phyloP scores from a whole-genome alignment of 2,329 filamentous ascomycete genomes.

The Trichoderma oligosporum region DNA sequence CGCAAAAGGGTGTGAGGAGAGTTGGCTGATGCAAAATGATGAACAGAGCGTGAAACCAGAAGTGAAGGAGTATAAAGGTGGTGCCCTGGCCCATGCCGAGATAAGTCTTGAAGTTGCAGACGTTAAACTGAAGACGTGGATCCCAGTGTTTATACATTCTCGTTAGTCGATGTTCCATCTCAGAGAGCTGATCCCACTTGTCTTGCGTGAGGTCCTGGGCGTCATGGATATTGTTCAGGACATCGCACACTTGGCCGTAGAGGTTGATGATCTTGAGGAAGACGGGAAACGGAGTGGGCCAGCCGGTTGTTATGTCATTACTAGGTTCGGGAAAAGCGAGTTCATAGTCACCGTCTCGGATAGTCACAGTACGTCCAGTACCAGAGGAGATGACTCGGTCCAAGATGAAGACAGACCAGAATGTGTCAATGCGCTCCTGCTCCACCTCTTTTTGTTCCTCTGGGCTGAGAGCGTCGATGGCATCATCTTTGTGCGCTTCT shows the following conservation, averaged over 20 bases:
- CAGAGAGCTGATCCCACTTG: conserved; percentile 64
- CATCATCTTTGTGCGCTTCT: conserved; percentile 40
- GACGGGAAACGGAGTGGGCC: conserved; percentile 74
- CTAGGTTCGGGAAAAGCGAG: conserved; percentile 59
- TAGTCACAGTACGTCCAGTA: conserved; percentile 76
- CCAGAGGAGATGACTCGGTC: conserved; percentile 85
- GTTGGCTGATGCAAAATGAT: conserved; percentile 83
- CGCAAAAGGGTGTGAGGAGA: conserved; percentile 70
- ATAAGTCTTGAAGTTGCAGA: conserved; percentile 80
- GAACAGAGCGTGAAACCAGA: conserved; percentile 85
- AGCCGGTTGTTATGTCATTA: conserved; percentile 55
- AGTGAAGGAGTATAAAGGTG: conserved; percentile 80
- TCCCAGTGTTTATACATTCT: conserved; percentile 69
- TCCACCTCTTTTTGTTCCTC: conserved; percentile 64
- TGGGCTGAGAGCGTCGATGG: conserved; percentile 39
- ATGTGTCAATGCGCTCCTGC: conserved; percentile 78
- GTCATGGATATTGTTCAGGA: conserved; percentile 76
- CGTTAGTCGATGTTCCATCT: conserved; percentile 79
- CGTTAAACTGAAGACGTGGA: conserved; percentile 74
- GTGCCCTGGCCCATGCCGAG: conserved; percentile 76
- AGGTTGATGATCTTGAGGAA: conserved; percentile 81
- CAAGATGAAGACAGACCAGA: conserved; percentile 86
- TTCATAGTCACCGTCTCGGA: conserved; percentile 82
- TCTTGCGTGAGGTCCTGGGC: conserved; percentile 71
- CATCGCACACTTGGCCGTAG: conserved; percentile 78